phyloP scores from a whole-genome alignment of 305 asterid species.

The Vinca major region DNA sequence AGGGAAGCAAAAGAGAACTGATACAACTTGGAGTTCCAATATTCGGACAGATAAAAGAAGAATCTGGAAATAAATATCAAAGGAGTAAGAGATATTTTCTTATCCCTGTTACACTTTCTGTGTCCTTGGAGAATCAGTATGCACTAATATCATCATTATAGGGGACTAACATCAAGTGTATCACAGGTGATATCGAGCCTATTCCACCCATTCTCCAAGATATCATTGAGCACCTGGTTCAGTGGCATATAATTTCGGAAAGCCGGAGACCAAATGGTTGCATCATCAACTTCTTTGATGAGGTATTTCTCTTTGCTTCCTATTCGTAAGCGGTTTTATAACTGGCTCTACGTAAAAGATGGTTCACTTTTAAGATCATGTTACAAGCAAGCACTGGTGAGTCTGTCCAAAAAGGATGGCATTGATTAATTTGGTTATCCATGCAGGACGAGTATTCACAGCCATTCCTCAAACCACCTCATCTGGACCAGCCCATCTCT shows the following conservation, averaged over 20 bases:
- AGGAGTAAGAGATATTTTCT: conserved; percentile 36
- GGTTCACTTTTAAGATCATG: not conserved
- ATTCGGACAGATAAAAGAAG: conserved; percentile 62
- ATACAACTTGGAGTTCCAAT: conserved; percentile 87
- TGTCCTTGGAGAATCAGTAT: conserved; percentile 6
- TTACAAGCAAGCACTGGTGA: not conserved
- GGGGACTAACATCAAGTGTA: not conserved
- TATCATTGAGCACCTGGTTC: conserved; percentile 68
- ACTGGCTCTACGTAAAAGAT: not conserved
- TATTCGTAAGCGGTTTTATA: not conserved
- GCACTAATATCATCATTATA: not conserved
- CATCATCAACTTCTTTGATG: conserved; percentile 87
- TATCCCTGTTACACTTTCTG: not conserved
- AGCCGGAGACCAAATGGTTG: conserved; percentile 78
- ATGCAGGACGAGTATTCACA: conserved; percentile 86
- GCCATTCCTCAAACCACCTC: conserved; percentile 93
- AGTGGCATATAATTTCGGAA: conserved; percentile 72
- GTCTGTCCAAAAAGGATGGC: not conserved
- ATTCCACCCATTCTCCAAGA: conserved; percentile 72
- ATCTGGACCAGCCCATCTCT: conserved; percentile 78
- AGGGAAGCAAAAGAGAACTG: conserved; percentile 92
- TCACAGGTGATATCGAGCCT: conserved; percentile 64
- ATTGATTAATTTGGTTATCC: conserved; percentile 2
- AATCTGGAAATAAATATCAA: conserved; percentile 34
- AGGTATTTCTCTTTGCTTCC: conserved; percentile 32